Percentiles rank a stretch among this genome's conserved stretches.
Evolutionary conservation across 2,329 filamentous ascomycete genomes (phyloP).

Genomic region (Aspergillus quadricinctus): DNA sequence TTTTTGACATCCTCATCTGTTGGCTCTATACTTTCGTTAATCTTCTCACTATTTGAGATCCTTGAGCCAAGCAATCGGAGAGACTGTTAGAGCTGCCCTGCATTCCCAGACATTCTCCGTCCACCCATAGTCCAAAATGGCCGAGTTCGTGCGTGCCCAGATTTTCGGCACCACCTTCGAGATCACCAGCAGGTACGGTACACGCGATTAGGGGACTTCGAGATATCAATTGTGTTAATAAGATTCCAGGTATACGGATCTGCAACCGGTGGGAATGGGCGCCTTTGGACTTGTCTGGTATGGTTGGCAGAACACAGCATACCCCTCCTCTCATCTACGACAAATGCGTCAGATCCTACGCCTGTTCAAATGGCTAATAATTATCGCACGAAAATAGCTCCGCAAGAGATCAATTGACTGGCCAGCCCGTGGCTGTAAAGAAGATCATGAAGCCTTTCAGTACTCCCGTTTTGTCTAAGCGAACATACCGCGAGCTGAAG

Average conservation of each 20-base stretch:
- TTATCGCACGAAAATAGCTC: conserved; percentile 57
- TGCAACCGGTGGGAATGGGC: conserved; percentile 98
- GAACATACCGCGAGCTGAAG: conserved; percentile 96
- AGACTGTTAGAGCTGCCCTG: not conserved
- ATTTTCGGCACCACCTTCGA: conserved; percentile 99
- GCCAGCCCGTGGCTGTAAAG: conserved; percentile 95
- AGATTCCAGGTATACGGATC: conserved; percentile 77
- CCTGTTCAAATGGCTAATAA: conserved; percentile 9
- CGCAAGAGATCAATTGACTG: conserved; percentile 94
- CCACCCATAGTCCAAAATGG: conserved; percentile 61
- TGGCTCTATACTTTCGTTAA: not conserved
- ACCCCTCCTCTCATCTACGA: conserved; percentile 11
- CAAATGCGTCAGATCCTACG: not conserved
- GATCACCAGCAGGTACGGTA: conserved; percentile 86
- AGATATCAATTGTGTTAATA: conserved; percentile 18
- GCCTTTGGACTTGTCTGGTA: conserved; percentile 98
- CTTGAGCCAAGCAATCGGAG: not conserved
- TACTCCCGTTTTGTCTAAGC: conserved; percentile 95
- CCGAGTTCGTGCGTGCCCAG: conserved; percentile 98
- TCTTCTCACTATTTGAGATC: not conserved
- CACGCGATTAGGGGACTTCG: not conserved
- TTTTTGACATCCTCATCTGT: conserved; percentile 1
- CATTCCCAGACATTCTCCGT: conserved; percentile 9
- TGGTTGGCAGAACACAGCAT: conserved; percentile 24
- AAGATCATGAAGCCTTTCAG: conserved; percentile 99